These are phyloP conservation scores for Spencermartinsiella europaea DNA, from an alignment of 805 yeast species.

Conservation along the genomic window DNA sequence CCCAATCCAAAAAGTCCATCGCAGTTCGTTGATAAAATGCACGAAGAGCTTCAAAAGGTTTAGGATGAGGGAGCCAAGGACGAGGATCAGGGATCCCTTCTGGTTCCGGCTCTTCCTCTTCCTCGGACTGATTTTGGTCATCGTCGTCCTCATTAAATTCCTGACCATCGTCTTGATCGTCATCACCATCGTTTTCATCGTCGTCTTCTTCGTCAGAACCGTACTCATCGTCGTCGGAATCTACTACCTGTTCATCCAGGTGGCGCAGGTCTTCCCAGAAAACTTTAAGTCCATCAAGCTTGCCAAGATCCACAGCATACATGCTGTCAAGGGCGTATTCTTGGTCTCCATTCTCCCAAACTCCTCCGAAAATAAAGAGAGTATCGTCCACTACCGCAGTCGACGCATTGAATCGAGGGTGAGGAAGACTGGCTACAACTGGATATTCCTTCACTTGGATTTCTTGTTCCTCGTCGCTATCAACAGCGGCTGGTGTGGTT, in stretches of 20 bases:
- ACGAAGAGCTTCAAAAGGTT: constrained; percentile 80
- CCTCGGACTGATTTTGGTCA: constrained; percentile 50
- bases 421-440: constrained; percentile 64
- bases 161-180: constrained; percentile 50
- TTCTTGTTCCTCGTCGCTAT: constrained; percentile 35
- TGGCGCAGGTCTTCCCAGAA: constrained; percentile 81
- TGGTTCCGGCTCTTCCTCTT: constrained; percentile 64
- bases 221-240: constrained; percentile 37
- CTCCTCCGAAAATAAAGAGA: constrained; percentile 83
- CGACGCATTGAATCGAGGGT: constrained; percentile 81
- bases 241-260: constrained; percentile 40
- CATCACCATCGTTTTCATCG: constrained; percentile 38
- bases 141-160: constrained; percentile 40
- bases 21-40: constrained; percentile 84
- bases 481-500: constrained; percentile 26
- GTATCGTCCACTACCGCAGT: constrained; percentile 81
- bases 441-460: constrained; percentile 46
- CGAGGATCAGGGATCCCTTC: constrained; percentile 77
- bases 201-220: constrained; percentile 51
- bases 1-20: constrained; percentile 86
- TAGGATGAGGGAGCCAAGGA: constrained; percentile 98
- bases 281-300: constrained; percentile 80
- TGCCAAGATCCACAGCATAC: constrained; percentile 79
- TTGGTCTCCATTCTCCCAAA: constrained; percentile 81
- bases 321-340: constrained; percentile 82